Conservation (phyloP, 768 basidiomycete genomes). For the Trametes elegans region DNA sequence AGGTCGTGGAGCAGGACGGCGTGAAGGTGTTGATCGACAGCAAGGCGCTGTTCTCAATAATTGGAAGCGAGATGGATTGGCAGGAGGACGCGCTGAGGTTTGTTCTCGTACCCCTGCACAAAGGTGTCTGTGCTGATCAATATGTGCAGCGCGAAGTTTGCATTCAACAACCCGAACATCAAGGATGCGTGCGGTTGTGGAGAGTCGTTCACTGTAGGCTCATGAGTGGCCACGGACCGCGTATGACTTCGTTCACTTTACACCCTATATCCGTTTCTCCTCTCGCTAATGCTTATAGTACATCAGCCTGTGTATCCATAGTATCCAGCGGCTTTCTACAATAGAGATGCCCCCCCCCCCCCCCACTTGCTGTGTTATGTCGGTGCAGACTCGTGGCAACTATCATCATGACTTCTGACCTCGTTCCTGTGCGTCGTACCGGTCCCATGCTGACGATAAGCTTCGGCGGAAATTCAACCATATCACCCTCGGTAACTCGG, state of each 20-base stretch:
- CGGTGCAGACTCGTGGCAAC: no score
- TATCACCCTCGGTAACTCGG: no score
- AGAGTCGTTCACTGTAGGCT: slow-evolving; percentile 77
- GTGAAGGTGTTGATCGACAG: slow-evolving; percentile 93
- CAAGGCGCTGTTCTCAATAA: slow-evolving; percentile 96
- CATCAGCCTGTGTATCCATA: slow-evolving; percentile 16
- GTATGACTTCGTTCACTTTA: neutral
- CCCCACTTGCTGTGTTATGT: no score
- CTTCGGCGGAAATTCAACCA: no score
- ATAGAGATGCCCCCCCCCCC: slow-evolving; percentile 15
- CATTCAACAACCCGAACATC: slow-evolving; percentile 90
- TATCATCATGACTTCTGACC: no score
- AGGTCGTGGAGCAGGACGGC: slow-evolving; percentile 94
- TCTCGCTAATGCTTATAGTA: slow-evolving; percentile 12
- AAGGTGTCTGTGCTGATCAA: neutral
- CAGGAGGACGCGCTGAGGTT: slow-evolving; percentile 87
- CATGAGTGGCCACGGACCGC: slow-evolving; percentile 19
- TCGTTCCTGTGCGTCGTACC: neutral
- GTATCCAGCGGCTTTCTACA: neutral
- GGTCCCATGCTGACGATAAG: no score
- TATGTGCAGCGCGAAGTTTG: slow-evolving; percentile 67
- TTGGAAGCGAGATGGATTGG: slow-evolving; percentile 99
- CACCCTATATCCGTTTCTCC: neutral
- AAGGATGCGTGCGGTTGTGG: slow-evolving; percentile 95
- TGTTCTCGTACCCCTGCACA: slow-evolving; percentile 24